A percentile compares a stretch with the other conserved stretches of the same genome.
Conservation (phyloP, 116 monocot genomes). For the Cymodocea nodosa region DNA sequence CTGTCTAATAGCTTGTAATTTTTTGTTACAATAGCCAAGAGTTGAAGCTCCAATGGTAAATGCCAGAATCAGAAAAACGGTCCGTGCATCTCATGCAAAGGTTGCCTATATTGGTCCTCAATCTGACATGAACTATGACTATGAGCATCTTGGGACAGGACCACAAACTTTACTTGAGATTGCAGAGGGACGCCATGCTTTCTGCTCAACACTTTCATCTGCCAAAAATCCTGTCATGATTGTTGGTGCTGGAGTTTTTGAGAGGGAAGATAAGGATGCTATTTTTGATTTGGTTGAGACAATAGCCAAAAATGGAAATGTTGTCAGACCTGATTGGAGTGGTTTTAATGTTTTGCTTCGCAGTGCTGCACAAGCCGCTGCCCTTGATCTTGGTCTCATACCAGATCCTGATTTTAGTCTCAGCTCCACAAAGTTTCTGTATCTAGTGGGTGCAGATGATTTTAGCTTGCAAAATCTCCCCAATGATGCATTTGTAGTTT, state of each 20-base stretch:
- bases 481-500: constrained; percentile 85
- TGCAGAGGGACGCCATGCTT: constrained; percentile 75
- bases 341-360: constrained; percentile 80
- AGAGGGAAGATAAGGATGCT: constrained; percentile 65
- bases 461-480: constrained; percentile 47
- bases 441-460: constrained; percentile 96
- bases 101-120: constrained; percentile 81
- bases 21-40: constrained; percentile 46
- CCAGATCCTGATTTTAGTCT: constrained; percentile 39
- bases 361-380: constrained; percentile 87
- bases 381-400: constrained; percentile 83
- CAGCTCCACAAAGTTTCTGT: constrained; percentile 62
- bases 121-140: constrained; percentile 79
- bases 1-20: neutral
- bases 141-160: constrained; percentile 66
- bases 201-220: constrained; percentile 57
- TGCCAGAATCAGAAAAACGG: constrained; percentile 85
- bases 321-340: constrained; percentile 65
- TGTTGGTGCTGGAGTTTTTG: constrained; percentile 64
- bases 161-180: constrained; percentile 75
- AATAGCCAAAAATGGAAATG: constrained; percentile 46
- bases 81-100: constrained; percentile 72
- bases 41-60: constrained; percentile 96
- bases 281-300: constrained; percentile 49
- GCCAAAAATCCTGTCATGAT: constrained; percentile 86